Percentiles rank a stretch among this genome's conserved stretches.
Conservation (phyloP, 2,329 filamentous ascomycete species). For the Ophiocordyceps australis region DNA sequence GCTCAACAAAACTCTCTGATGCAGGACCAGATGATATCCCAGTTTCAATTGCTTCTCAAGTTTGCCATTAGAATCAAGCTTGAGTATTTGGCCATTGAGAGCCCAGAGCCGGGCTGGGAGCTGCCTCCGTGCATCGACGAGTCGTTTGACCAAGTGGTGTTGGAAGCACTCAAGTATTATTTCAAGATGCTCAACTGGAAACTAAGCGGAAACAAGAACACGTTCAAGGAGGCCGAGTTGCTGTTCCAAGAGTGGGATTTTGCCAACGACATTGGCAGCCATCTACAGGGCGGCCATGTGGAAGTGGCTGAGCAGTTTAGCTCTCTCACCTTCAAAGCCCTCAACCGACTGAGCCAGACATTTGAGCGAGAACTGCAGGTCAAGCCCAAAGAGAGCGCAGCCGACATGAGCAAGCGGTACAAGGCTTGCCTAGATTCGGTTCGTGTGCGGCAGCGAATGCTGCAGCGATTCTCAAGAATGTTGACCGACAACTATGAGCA, state of each 20-base stretch:
- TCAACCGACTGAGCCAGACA: slow-evolving; percentile 72
- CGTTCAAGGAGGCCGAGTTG: slow-evolving; percentile 96
- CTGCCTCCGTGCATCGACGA: slow-evolving; percentile 92
- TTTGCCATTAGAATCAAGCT: slow-evolving; percentile 86
- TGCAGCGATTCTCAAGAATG: slow-evolving; percentile 87
- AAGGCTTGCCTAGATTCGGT: slow-evolving; percentile 92
- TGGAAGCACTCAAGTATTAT: slow-evolving; percentile 92
- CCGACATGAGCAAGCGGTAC: slow-evolving; percentile 93
- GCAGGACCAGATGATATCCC: slow-evolving; percentile 93
- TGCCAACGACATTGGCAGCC: slow-evolving; percentile 79
- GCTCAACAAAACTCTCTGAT: slow-evolving; percentile 84
- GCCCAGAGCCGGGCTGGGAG: slow-evolving; percentile 85
- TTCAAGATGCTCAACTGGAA: slow-evolving; percentile 99
- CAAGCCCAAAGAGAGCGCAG: slow-evolving; percentile 63
- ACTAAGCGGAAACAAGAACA: slow-evolving; percentile 92
- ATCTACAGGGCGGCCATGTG: slow-evolving; percentile 84
- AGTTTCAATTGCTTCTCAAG: slow-evolving; percentile 85
- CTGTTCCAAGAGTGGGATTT: slow-evolving; percentile 97
- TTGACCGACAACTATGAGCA: slow-evolving; percentile 92
- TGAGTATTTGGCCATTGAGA: slow-evolving; percentile 67
- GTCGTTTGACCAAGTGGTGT: slow-evolving; percentile 77
- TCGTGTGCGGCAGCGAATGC: slow-evolving; percentile 84
- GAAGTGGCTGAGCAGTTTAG: slow-evolving; percentile 97
- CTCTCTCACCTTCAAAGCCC: slow-evolving; percentile 79
- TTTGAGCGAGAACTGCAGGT: slow-evolving; percentile 84